Evolutionary conservation across 768 basidiomycete species (phyloP).

Genomic region (Agaricus bisporus): DNA sequence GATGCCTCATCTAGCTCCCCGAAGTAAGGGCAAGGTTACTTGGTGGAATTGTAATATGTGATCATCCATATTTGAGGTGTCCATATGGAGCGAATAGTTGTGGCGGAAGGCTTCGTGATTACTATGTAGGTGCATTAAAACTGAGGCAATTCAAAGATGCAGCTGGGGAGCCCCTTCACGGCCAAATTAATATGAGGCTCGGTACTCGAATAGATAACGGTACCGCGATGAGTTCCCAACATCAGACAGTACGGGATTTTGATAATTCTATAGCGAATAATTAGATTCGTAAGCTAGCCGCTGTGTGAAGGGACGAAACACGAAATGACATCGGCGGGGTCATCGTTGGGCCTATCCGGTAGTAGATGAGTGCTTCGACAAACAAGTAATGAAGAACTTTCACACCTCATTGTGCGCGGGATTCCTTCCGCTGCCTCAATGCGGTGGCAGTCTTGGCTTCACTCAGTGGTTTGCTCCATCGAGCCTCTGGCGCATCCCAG

Average conservation of each 20-base stretch:
- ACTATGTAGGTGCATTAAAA: neutral
- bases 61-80: too few species aligned
- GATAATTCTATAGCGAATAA: neutral
- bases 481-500: conserved; percentile 72
- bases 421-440: conserved; percentile 16
- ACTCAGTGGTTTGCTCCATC: conserved; percentile 59
- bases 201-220: neutral
- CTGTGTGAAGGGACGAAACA: neutral
- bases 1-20: too few species aligned
- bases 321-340: neutral
- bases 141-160: neutral
- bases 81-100: too few species aligned
- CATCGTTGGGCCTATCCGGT: neutral
- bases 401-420: neutral
- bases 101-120: neutral
- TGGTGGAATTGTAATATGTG: too few species aligned
- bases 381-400: neutral
- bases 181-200: neutral
- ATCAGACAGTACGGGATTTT: neutral
- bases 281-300: neutral
- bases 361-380: neutral
- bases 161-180: neutral
- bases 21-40: too few species aligned
- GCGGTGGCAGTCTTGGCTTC: conserved; percentile 53
- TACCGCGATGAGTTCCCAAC: neutral